Evolutionary conservation across 2,329 filamentous ascomycete species (phyloP).

Genomic region (Westerdykella aurantiaca): DNA sequence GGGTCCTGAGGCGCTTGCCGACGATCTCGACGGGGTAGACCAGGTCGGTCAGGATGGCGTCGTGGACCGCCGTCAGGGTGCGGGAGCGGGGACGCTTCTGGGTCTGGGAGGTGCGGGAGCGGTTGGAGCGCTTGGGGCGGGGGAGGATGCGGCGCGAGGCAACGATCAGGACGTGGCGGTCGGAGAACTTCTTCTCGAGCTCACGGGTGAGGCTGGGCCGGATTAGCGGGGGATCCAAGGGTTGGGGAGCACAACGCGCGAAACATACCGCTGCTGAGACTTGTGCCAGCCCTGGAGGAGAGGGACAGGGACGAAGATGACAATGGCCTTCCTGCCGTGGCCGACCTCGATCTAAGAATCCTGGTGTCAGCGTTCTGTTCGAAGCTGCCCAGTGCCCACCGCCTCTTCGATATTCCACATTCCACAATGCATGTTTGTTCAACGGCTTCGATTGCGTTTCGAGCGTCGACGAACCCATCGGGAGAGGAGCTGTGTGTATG

Average conservation of each 20-base stretch:
- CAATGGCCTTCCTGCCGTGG: slow-evolving; percentile 99
- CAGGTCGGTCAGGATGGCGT: slow-evolving; percentile 94
- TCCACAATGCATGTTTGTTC: slow-evolving; percentile 23
- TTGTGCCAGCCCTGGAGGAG: slow-evolving; percentile 98
- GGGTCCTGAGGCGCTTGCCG: slow-evolving; percentile 96
- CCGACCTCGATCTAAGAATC: slow-evolving; percentile 92
- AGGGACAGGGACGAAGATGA: slow-evolving; percentile 99
- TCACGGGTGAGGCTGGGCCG: slow-evolving; percentile 84
- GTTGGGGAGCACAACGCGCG: slow-evolving; percentile 1
- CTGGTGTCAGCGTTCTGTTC: slow-evolving; percentile 48
- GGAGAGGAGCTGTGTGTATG: slow-evolving; percentile 8
- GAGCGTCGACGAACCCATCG: slow-evolving; percentile 17
- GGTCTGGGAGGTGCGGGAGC: slow-evolving; percentile 90
- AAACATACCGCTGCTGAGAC: slow-evolving; percentile 94
- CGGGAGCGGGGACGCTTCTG: slow-evolving; percentile 98
- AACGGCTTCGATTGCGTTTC: slow-evolving; percentile 16
- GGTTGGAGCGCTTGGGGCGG: slow-evolving; percentile 96
- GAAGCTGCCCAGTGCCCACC: slow-evolving; percentile 52
- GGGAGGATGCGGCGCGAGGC: slow-evolving; percentile 98
- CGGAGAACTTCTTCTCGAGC: slow-evolving; percentile 99
- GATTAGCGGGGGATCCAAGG: slow-evolving; percentile 3
- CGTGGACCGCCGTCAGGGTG: slow-evolving; percentile 97
- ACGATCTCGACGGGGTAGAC: slow-evolving; percentile 99
- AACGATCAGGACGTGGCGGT: slow-evolving; percentile 98
- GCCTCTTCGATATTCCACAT: slow-evolving; percentile 44